phyloP scores from a whole-genome alignment of 2,329 filamentous ascomycete genomes.

The Hypomyces rosellus region DNA sequence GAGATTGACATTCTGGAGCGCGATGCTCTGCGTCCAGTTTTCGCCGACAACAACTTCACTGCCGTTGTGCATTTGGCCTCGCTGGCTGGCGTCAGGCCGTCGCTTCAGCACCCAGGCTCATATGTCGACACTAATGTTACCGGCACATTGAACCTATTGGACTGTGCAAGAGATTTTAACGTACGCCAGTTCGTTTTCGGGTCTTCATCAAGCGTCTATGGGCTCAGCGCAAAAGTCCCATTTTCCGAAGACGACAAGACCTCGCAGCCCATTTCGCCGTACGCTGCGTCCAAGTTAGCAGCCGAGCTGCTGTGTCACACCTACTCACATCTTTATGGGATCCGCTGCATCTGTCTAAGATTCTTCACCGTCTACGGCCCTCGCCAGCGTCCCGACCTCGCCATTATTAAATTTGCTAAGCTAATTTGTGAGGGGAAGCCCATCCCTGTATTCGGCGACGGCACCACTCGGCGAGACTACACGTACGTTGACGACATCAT shows the following conservation, averaged over 20 bases:
- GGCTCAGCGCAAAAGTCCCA: slow-evolving; percentile 16
- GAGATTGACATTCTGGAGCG: slow-evolving; percentile 2
- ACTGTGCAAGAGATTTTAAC: slow-evolving; percentile 18
- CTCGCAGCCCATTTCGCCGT: slow-evolving; percentile 18
- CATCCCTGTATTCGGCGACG: slow-evolving; percentile 20
- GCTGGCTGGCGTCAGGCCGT: slow-evolving; percentile 18
- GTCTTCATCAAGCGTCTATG: slow-evolving; percentile 20
- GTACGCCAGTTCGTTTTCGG: slow-evolving; percentile 19
- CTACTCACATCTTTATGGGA: slow-evolving; percentile 18
- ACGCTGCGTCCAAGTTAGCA: slow-evolving; percentile 16
- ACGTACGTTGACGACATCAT: slow-evolving; percentile 21
- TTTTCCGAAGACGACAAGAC: slow-evolving; percentile 16
- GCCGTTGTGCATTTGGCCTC: slow-evolving; percentile 18
- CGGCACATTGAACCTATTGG: slow-evolving; percentile 19
- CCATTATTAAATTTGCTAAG: slow-evolving; percentile 19
- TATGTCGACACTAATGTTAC: slow-evolving; percentile 20
- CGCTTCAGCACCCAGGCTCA: slow-evolving; percentile 12
- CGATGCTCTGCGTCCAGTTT: slow-evolving; percentile 12
- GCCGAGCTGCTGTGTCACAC: slow-evolving; percentile 19
- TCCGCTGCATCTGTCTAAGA: slow-evolving; percentile 19
- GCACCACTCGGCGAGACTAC: slow-evolving; percentile 19
- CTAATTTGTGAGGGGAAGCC: slow-evolving; percentile 17
- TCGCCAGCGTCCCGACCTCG: slow-evolving; percentile 20
- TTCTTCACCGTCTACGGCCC: slow-evolving; percentile 22
- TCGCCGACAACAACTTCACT: slow-evolving; percentile 13